Evolutionary conservation across 1,284 basidiomycete species (phyloP), one percentile per base, ranked within the genome.

Genomic region (Papiliotrema flavescens): DNA sequence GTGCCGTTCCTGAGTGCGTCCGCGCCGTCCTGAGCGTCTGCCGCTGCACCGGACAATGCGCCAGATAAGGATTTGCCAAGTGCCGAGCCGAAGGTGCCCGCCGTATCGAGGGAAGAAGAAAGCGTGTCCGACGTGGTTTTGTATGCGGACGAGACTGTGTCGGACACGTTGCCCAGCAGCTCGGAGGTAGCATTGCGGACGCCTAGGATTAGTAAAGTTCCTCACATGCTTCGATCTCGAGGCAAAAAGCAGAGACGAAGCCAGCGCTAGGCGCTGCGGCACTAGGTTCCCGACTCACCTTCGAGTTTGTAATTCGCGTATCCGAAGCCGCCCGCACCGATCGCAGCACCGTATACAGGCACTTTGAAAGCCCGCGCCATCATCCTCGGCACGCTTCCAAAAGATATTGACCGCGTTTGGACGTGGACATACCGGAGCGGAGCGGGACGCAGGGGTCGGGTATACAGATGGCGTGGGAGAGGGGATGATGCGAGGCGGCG

Each of bases 271-370:
- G n/a, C n/a, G n/a, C n/a, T n/a, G n/a, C n/a, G 28, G 11, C 11
- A 32, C 6, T 32, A 32, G 7, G 22, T 40, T 13, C 24, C 14
- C 14, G 6, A 76, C 84, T 62, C 58, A 90, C 91, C 89, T 79
- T 96, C 91, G 65, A 93, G 85, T 78, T 90, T 91, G 79, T 92
- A 94, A 71, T 92, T 92, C 17, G 90, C 91, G 75, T 94, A 95
- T 6, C 88, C 89, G 54, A 93, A 79, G 0, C 89, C 87, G n/a
- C 92, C 91, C 1, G 87, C 91, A 13, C 91, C 90, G 22, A 91
- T 83, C 0, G 89, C 89, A 22, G 85, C 87, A 14, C 87, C 89
- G 32, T 89, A 90, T 59, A 90, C 81, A 34, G 90, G 90, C 1
- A 94, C 84, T 49, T 87, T 80, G 69, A 94, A 90, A 0, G 90